Conservation (phyloP, 148 eudicot species). For the Spergularia marina region DNA sequence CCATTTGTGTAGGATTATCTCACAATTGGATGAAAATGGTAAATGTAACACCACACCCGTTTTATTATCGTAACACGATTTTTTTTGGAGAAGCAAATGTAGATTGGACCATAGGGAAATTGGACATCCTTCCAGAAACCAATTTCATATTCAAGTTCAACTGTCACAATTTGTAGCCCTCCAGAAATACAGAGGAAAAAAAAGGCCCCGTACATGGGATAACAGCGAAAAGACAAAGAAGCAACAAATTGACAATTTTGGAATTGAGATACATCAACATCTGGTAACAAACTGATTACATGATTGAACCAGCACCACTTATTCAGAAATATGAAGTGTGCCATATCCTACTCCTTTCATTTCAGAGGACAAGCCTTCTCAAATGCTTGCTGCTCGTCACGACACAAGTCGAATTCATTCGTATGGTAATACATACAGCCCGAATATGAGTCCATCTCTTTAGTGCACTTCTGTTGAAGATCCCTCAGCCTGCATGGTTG, state of each 20-base stretch:
- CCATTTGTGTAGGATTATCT: no score
- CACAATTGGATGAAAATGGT: no score
- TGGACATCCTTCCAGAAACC: no score
- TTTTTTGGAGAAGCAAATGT: no score
- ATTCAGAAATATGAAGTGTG: not conserved
- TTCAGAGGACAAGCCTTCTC: slow-evolving; percentile 69
- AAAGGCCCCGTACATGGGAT: not conserved
- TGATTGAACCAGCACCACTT: not conserved
- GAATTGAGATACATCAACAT: not conserved
- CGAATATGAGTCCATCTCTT: slow-evolving; percentile 68
- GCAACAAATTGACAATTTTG: not conserved
- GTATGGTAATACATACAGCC: slow-evolving; percentile 80
- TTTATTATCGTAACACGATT: no score
- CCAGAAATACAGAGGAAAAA: no score
- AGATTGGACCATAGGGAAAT: no score
- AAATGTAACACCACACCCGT: no score
- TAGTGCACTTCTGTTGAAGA: slow-evolving; percentile 68
- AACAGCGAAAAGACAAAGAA: not conserved
- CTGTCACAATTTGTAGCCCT: no score
- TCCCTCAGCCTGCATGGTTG: slow-evolving; percentile 46
- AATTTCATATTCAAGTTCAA: no score
- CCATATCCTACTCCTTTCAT: slow-evolving; percentile 9
- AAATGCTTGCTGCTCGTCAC: slow-evolving; percentile 68
- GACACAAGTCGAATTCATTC: slow-evolving; percentile 70
- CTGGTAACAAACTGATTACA: not conserved